Conservation (phyloP, 768 basidiomycete genomes). For the Termitomyces sp. region DNA sequence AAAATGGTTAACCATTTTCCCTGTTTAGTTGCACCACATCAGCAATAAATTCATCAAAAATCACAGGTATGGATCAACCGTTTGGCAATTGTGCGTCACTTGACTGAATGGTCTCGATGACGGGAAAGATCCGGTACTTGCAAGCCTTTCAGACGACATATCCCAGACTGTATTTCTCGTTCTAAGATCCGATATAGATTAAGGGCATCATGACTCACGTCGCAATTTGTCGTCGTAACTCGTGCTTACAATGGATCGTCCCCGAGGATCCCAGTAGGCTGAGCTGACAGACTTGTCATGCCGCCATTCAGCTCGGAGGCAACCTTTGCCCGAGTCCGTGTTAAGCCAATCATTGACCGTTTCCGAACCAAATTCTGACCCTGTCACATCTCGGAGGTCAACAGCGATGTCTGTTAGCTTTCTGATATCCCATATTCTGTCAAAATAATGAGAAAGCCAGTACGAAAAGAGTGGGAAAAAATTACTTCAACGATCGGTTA, state of each 20-base stretch:
- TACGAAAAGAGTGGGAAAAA: background rate
- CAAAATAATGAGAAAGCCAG: background rate
- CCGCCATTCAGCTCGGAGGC: constrained; percentile 57
- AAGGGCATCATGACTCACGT: constrained; percentile 38
- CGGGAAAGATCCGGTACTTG: constrained; percentile 45
- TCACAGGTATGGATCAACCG: constrained; percentile 37
- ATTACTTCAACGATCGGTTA: constrained; percentile 64
- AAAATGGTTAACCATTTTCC: constrained; percentile 80
- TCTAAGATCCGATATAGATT: background rate
- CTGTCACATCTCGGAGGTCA: constrained; percentile 22
- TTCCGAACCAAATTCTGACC: constrained; percentile 31
- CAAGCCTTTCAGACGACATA: constrained; percentile 46
- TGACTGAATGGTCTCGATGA: constrained; percentile 59
- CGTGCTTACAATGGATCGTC: constrained; percentile 76
- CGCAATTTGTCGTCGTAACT: constrained; percentile 78
- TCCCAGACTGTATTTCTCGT: constrained; percentile 64
- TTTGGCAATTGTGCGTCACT: constrained; percentile 75
- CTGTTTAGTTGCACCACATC: constrained; percentile 28
- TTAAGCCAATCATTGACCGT: constrained; percentile 43
- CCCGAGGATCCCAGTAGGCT: constrained; percentile 83
- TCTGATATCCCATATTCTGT: constrained; percentile 77
- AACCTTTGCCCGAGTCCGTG: constrained; percentile 47
- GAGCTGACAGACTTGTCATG: constrained; percentile 79
- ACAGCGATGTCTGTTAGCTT: constrained; percentile 47
- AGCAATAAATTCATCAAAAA: background rate